A percentile compares a stretch with the other conserved stretches of the same genome.
These are phyloP conservation scores for Hyphodiscus sp. DNA, from an alignment of 2,329 filamentous ascomycete genomes.

Conservation along the genomic window DNA sequence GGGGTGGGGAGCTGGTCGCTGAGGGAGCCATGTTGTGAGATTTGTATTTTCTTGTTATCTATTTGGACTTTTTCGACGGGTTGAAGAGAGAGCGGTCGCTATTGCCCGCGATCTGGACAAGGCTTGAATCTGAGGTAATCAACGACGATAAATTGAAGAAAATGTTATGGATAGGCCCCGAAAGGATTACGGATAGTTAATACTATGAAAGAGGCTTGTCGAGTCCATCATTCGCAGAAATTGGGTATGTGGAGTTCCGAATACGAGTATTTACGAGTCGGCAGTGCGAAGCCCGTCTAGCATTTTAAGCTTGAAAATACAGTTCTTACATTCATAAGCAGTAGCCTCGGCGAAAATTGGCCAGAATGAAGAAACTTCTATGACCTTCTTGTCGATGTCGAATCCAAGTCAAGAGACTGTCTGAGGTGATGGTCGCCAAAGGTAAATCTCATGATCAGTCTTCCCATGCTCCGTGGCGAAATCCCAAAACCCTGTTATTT, in stretches of 20 bases:
- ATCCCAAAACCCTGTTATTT: background rate
- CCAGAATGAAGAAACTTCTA: background rate
- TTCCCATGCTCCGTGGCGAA: background rate
- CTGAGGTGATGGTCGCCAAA: background rate
- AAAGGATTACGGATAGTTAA: background rate
- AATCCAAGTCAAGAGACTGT: background rate
- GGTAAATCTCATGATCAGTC: background rate
- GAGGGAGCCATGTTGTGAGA: slow-evolving; percentile 15
- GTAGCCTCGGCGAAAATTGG: background rate
- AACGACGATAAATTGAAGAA: background rate
- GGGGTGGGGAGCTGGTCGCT: slow-evolving; percentile 7
- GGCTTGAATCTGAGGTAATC: background rate
- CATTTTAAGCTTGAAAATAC: background rate
- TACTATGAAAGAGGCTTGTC: background rate
- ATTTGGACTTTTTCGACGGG: background rate
- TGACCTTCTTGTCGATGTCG: background rate
- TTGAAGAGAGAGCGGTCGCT: no score
- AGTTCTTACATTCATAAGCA: background rate
- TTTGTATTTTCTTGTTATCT: background rate
- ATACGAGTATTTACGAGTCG: background rate
- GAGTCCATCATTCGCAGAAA: background rate
- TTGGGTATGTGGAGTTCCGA: background rate
- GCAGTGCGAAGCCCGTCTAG: no score
- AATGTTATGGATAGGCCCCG: no score
- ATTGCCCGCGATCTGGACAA: background rate